These are phyloP conservation scores for Chlorencoelia australis DNA, from an alignment of 2,329 filamentous ascomycete genomes.

Conservation along the genomic window DNA sequence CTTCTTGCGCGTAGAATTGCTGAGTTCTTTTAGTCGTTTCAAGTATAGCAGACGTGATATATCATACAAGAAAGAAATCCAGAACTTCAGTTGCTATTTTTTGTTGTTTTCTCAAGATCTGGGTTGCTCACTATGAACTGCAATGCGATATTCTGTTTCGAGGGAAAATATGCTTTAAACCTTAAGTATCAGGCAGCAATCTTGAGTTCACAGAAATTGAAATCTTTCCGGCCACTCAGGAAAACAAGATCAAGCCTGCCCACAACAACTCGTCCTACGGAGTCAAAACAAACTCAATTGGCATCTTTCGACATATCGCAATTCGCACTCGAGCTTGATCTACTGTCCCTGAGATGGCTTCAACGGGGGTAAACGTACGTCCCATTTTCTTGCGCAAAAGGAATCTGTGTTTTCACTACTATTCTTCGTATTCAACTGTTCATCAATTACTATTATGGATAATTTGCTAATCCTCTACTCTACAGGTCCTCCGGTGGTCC, in stretches of 20 bases:
- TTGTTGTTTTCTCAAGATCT: no score
- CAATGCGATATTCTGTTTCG: no score
- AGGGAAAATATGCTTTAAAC: no score
- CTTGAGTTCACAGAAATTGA: no score
- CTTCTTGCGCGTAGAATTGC: no score
- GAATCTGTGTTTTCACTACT: neutral
- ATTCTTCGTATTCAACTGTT: constrained; percentile 1
- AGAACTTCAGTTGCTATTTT: no score
- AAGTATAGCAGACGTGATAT: no score
- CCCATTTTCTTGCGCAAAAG: constrained; percentile 14
- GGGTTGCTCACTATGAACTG: no score
- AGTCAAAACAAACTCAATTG: constrained; percentile 23
- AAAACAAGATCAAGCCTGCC: constrained; percentile 6
- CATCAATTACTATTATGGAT: neutral
- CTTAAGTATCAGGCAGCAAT: no score
- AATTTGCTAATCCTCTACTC: constrained; percentile 1
- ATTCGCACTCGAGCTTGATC: constrained; percentile 6
- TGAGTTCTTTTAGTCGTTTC: no score
- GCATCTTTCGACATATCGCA: constrained; percentile 11
- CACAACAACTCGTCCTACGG: constrained; percentile 11
- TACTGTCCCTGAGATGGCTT: constrained; percentile 27
- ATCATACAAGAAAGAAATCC: no score
- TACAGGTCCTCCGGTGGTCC: constrained; percentile 91
- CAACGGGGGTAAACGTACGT: constrained; percentile 43
- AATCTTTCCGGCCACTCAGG: no score